Percentiles rank a stretch among this genome's conserved stretches.
Conservation (phyloP, 2,329 filamentous ascomycete species). For the Westerdykella aurantiaca region DNA sequence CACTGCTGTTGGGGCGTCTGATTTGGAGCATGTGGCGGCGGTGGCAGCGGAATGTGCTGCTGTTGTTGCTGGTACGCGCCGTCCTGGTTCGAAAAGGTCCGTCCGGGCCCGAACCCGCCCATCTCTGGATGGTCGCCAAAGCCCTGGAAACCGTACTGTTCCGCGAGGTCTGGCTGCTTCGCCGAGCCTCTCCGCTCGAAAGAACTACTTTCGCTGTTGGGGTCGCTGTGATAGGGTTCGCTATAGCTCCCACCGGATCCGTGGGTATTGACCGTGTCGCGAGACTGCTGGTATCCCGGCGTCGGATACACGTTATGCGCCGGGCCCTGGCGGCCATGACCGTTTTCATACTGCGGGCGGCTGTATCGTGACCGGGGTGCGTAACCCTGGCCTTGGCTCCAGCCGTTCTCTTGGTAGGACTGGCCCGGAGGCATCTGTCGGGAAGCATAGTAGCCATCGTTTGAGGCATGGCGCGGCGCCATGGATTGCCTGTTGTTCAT, state of each 20-base stretch:
- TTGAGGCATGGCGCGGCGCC: background rate
- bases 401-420: conserved; percentile 32
- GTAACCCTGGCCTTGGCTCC: conserved; percentile 10
- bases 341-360: conserved; percentile 42
- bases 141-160: conserved; percentile 56
- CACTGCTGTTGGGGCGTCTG: conserved; percentile 13
- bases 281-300: conserved; percentile 66
- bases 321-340: conserved; percentile 37
- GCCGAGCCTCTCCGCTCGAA: conserved; percentile 62
- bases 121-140: conserved; percentile 39
- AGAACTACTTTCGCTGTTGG: conserved; percentile 89
- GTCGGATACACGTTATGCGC: conserved; percentile 42
- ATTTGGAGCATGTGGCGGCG: conserved; percentile 7
- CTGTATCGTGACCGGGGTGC: conserved; percentile 35
- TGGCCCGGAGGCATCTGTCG: conserved; percentile 23
- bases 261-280: conserved; percentile 79
- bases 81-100: conserved; percentile 2
- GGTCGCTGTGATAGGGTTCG: conserved; percentile 79
- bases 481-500: background rate
- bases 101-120: too few relatives aligned
- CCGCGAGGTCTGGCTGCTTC: conserved; percentile 31
- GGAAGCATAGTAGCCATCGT: conserved; percentile 36
- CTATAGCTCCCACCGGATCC: conserved; percentile 65
- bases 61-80: conserved; percentile 16
- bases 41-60: conserved; percentile 7